phyloP scores from a whole-genome alignment of 805 yeast species.

The Dipodascus geniculatus region DNA sequence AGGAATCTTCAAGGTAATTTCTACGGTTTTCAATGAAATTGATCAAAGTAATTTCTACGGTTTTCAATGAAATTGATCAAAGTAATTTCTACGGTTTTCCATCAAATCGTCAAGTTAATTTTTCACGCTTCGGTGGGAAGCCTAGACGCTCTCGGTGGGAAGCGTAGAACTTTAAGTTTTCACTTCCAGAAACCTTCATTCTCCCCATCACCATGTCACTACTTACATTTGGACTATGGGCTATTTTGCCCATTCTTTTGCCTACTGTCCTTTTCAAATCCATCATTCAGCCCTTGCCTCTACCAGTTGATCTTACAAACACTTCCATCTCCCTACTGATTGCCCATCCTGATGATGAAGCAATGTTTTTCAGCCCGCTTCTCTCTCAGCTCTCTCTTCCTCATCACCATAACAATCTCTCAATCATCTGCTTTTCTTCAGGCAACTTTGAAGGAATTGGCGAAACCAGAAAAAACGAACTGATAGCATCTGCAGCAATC shows the following conservation, averaged over 20 bases:
- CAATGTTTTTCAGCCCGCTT: conserved; percentile 90
- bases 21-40: no score
- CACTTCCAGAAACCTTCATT: no score
- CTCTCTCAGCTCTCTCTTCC: conserved; percentile 40
- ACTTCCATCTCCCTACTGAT: conserved; percentile 37
- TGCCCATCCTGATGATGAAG: conserved; percentile 98
- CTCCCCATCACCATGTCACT: background rate
- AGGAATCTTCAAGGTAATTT: background rate
- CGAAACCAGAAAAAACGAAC: conserved; percentile 44
- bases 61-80: background rate
- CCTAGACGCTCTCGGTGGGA: background rate
- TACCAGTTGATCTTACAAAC: conserved; percentile 12
- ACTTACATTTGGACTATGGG: background rate
- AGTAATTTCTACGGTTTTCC: background rate
- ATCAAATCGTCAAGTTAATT: no score
- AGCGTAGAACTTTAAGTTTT: no score
- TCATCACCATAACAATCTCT: conserved; percentile 38
- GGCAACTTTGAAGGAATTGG: conserved; percentile 79
- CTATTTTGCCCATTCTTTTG: background rate
- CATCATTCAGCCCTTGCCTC: background rate
- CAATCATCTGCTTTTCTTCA: conserved; percentile 57
- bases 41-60: background rate
- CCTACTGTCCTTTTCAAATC: background rate
- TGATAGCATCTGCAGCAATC: conserved; percentile 40
- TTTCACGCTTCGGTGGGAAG: background rate